Evolutionary conservation across 257 asterid species (phyloP), one percentile per base, ranked within the genome.

Genomic region (Lavandula angustifolia): DNA sequence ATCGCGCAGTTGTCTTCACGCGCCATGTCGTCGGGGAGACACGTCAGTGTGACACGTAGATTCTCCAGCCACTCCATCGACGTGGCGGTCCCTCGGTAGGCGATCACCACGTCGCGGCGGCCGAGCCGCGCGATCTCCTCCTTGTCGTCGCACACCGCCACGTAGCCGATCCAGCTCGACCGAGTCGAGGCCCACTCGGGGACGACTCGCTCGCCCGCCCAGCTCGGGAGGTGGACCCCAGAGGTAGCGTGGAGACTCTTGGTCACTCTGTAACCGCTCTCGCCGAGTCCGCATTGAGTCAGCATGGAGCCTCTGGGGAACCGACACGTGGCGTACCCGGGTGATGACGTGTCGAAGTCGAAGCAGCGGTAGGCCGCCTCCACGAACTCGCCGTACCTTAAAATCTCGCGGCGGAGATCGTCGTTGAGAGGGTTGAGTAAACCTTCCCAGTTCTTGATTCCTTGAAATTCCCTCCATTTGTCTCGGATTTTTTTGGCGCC

Each of bases 401-500:
- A 70, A 5, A 92, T 92, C 79, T 92, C 97, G 13, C 29, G 43
- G 0, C 96, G 79, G 18, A 92, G 87, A 57, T 70, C 80, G 34
- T 89, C 87, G 35, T 92, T 94, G 0, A 92, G 91, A 0, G 97
- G 98, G 68, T 92, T 95, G 10, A 92, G 89, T 48, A 92, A 50
- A 3, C 98, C 98, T 17, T 92, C 96, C 98, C 98, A 92, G 34
- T 89, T 82, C 84, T 84, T 81, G 85, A 87, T 69, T 56, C 98
- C 96, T 57, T 92, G 98, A 12, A 82, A 78, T 35, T 92, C 98
- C 85, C 53, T 82, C 98, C 98, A 92, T 16, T 78, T 77, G 3
- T 88, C 81, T 1, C 76, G 52, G n/a, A 81, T 72, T 49, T 73
- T 78, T 12, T 37, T 54, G 27, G 77, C 72, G 4, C 43, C 67